A percentile compares a stretch with the other conserved stretches of the same genome.
These are phyloP conservation scores for Lasiosphaeriaceae sp. DNA, from an alignment of 495 filamentous ascomycete genomes.

Conservation along the genomic window DNA sequence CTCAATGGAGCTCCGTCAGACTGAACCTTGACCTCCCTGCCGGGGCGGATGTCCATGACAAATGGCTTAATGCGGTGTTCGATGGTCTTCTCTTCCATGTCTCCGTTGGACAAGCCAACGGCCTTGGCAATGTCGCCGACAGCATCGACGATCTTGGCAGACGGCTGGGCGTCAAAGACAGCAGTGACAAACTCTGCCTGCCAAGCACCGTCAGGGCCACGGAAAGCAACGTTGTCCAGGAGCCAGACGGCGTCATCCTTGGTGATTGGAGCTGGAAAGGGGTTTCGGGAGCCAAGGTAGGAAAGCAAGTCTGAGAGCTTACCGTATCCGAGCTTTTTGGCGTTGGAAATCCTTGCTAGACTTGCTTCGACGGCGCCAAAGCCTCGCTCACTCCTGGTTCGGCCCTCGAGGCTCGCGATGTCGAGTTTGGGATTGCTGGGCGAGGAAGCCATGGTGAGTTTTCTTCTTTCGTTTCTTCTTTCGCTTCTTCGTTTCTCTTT, in stretches of 20 bases:
- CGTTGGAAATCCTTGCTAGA: constrained; percentile 19
- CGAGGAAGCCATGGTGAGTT: not conserved
- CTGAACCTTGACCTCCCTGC: constrained; percentile 54
- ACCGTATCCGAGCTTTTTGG: constrained; percentile 3
- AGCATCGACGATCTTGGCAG: constrained; percentile 58
- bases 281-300: constrained; percentile 43
- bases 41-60: constrained; percentile 68
- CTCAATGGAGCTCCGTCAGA: constrained; percentile 48
- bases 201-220: constrained; percentile 52
- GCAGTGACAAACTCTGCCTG: constrained; percentile 76
- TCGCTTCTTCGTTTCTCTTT: too few relatives aligned
- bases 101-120: constrained; percentile 63
- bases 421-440: not conserved
- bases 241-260: constrained; percentile 73
- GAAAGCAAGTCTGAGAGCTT: constrained; percentile 38
- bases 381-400: constrained; percentile 37
- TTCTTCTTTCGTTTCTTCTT: too few relatives aligned
- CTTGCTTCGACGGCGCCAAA: constrained; percentile 42
- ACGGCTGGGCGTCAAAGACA: constrained; percentile 68
- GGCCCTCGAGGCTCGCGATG: constrained; percentile 21
- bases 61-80: constrained; percentile 70
- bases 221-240: constrained; percentile 84
- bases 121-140: constrained; percentile 69
- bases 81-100: constrained; percentile 60
- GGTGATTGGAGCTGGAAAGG: constrained; percentile 36